phyloP scores from a whole-genome alignment of 2,329 filamentous ascomycete genomes.

The Stemphylium lycopersici region DNA sequence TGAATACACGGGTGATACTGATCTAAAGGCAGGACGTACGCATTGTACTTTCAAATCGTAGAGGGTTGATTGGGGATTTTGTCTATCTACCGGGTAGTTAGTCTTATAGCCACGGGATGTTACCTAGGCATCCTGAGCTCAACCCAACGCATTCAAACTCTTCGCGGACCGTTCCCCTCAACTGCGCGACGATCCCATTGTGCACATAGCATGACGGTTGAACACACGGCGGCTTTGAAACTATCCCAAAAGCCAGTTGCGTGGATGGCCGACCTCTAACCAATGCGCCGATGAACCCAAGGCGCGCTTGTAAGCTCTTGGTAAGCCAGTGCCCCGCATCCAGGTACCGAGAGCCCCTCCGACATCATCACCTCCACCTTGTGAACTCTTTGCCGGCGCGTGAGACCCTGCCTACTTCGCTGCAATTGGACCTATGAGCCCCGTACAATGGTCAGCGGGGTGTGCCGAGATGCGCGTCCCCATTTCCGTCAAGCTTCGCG shows the following conservation, averaged over 20 bases:
- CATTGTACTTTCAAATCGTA: not conserved
- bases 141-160: no score
- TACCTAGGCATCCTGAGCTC: not conserved
- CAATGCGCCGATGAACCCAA: not conserved
- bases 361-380: slow-evolving; percentile 15
- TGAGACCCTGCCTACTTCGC: not conserved
- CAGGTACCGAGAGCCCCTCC: slow-evolving; percentile 22
- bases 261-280: not conserved
- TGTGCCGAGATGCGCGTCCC: not conserved
- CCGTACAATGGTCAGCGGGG: slow-evolving; percentile 8
- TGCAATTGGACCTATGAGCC: slow-evolving; percentile 13
- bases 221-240: no score
- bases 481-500: slow-evolving; percentile 8
- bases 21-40: not conserved
- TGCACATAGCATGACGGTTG: no score
- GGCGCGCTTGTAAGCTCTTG: slow-evolving; percentile 18
- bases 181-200: no score
- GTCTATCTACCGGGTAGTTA: no score
- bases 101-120: no score
- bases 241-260: no score
- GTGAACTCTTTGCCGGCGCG: slow-evolving; percentile 15
- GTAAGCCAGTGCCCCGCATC: slow-evolving; percentile 22
- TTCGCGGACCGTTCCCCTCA: no score
- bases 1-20: not conserved
- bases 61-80: no score